A percentile compares a stretch with the other conserved stretches of the same genome.
phyloP scores from a whole-genome alignment of 345 rosid genomes.

The Euphorbia pulcherrima region DNA sequence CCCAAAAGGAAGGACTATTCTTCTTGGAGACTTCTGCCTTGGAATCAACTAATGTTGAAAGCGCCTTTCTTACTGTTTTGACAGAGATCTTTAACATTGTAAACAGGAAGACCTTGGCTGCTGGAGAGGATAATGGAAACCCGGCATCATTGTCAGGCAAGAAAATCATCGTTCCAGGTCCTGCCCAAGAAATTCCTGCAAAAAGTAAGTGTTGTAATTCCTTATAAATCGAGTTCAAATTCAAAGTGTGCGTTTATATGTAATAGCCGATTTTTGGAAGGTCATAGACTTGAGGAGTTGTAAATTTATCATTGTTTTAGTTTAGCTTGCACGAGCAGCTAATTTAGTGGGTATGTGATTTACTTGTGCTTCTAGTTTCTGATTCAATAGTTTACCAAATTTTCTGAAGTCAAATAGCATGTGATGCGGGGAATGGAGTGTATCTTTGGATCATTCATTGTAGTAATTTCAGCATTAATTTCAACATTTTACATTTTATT shows the following conservation, averaged over 20 bases:
- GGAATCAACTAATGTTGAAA: conserved; percentile 67
- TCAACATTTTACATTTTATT: too few species aligned
- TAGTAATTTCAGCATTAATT: too few species aligned
- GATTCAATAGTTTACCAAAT: too few species aligned
- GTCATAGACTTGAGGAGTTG: conserved; percentile 27
- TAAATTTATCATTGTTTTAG: conserved; percentile 27
- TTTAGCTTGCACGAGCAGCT: too few species aligned
- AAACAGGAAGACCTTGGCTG: conserved; percentile 71
- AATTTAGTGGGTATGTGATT: too few species aligned
- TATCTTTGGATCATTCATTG: too few species aligned
- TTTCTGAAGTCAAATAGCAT: too few species aligned
- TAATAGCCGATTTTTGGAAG: conserved; percentile 27
- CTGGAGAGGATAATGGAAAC: conserved; percentile 51
- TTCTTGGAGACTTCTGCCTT: conserved; percentile 76
- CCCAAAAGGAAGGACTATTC: conserved; percentile 74
- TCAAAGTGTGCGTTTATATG: conserved; percentile 7
- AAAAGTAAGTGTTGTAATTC: conserved; percentile 59
- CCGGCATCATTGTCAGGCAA: conserved; percentile 56
- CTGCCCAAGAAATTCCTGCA: conserved; percentile 58
- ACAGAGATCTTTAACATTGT: conserved; percentile 66
- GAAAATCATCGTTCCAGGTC: conserved; percentile 66
- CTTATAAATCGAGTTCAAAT: conserved; percentile 31
- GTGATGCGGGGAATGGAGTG: too few species aligned
- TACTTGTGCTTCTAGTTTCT: too few species aligned
- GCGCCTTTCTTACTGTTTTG: conserved; percentile 60